Base-by-base conservation (phyloP, 1,284 basidiomycete genomes). In the Melanopsichium pennsylvanicum region DNA sequence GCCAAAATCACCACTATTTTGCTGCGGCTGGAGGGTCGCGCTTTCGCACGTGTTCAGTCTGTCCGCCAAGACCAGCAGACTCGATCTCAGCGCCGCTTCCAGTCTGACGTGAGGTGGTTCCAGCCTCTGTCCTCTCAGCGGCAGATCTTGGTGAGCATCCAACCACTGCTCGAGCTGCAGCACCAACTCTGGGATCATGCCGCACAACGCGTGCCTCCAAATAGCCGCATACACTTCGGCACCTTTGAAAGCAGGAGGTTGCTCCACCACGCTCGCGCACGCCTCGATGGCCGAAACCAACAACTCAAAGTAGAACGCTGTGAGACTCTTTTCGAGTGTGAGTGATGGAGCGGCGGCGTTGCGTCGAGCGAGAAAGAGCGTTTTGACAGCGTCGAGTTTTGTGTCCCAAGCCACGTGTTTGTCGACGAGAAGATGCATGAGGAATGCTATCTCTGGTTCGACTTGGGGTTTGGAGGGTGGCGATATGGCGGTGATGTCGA, bases 111-210 rank as follows among this genome's bases (percentile, higher is more conserved):
- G 60, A 13, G 67, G 67, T 5, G 67, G 47, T 19, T 60, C 56
- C 8, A 48, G 22, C 18, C 67, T 44, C 39, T 63, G 51, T 9
- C 67, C 67, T 0, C 60, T 38, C 33, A 70, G 19, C 2, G 59
- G 66, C 19, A 63, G 18, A 18, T 57, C 43, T 8, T 52, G 60
- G 4, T 47, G 26, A 1, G 32, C 59, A 34, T 70, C 67, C 8
- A 70, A 50, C 67, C 67, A 70, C 48, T 64, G 67, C 34, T 70
- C 67, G 33, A 70, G 46, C 45, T 70, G 67, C 3, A 63, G 43
- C 5, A 70, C 51, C 10, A 64, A 21, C 33, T 64, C 68, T 8
- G 68, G 68, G 6, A 70, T 32, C 52, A 66, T 46, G 5, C 68
- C 68, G 35, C 68, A 70, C 13, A 70, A 27, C 5, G 54, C 62